phyloP scores from a whole-genome alignment of 176 grass and related monocot genomes.

The Elaeis guineensis region DNA sequence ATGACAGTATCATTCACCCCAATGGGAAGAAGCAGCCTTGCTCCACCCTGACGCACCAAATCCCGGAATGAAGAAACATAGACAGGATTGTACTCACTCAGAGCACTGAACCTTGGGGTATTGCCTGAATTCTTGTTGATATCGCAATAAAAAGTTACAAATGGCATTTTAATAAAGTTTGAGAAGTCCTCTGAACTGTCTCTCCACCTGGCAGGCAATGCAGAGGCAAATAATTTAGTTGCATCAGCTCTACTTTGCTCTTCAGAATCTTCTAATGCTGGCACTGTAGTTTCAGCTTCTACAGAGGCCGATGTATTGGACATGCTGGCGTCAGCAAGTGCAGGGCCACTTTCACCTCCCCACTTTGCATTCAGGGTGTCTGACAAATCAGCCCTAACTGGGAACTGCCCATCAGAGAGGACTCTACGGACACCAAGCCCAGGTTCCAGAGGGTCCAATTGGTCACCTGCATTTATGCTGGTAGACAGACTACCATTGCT shows the following conservation, averaged over 20 bases:
- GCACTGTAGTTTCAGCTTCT: conserved; percentile 22
- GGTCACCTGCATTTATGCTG: conserved; percentile 34
- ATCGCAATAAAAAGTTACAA: conserved; percentile 50
- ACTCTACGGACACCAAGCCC: conserved; percentile 39
- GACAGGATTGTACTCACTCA: conserved; percentile 59
- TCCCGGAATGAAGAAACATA: conserved; percentile 59
- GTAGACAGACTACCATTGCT: conserved; percentile 31
- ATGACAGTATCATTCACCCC: conserved; percentile 65
- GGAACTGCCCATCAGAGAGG: conserved; percentile 66
- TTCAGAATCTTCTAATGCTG: conserved; percentile 23
- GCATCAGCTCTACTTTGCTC: conserved; percentile 32
- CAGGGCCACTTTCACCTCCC: conserved; percentile 59
- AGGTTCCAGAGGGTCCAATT: conserved; percentile 34
- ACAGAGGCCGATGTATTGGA: conserved; percentile 23
- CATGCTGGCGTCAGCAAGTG: conserved; percentile 40
- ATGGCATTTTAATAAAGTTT: conserved; percentile 61
- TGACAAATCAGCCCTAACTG: conserved; percentile 49
- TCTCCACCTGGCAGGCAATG: conserved; percentile 36
- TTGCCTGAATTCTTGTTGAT: conserved; percentile 62
- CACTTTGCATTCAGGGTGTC: conserved; percentile 87
- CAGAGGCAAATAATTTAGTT: conserved; percentile 23
- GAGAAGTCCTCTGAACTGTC: conserved; percentile 50
- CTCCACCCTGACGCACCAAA: conserved; percentile 51
- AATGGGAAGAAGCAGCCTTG: conserved; percentile 64
- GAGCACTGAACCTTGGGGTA: conserved; percentile 33